Evolutionary conservation across 2,329 filamentous ascomycete genomes (phyloP).

Genomic region (Trichoderma citrinoviride): DNA sequence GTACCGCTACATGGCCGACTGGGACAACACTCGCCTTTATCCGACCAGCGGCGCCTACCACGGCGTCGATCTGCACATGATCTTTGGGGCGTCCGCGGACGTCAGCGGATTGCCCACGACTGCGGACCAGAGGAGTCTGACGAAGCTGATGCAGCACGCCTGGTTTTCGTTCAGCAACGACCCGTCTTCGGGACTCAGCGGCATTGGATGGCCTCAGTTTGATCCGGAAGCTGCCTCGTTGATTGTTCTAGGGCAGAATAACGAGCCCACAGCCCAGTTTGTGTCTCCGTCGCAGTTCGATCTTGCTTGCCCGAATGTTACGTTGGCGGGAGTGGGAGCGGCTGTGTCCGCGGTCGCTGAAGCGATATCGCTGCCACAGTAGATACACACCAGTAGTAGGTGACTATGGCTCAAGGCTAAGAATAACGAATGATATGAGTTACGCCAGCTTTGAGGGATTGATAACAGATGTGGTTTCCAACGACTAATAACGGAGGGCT

Average conservation of each 20-base stretch:
- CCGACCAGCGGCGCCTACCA: conserved; percentile 49
- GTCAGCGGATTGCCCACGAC: conserved; percentile 39
- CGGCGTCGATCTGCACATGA: conserved; percentile 47
- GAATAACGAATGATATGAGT: conserved; percentile 1
- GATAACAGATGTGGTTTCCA: not conserved
- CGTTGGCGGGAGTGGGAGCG: conserved; percentile 27
- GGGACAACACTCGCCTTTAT: conserved; percentile 47
- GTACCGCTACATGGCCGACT: conserved; percentile 50
- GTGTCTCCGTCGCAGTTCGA: conserved; percentile 30
- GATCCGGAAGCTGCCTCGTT: conserved; percentile 23
- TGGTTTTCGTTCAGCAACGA: conserved; percentile 43
- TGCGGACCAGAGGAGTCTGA: conserved; percentile 33
- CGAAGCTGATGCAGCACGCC: conserved; percentile 39
- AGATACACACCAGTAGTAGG: not conserved
- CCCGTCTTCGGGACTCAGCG: conserved; percentile 35
- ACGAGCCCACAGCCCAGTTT: conserved; percentile 25
- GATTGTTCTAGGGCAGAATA: conserved; percentile 22
- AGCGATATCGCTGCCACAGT: not conserved
- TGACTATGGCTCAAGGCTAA: not conserved
- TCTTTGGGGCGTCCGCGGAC: conserved; percentile 42
- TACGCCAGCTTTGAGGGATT: not conserved
- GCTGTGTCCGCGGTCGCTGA: not conserved
- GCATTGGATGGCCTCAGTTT: conserved; percentile 30
- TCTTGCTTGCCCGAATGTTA: conserved; percentile 28
- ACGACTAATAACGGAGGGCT: not conserved